These are phyloP conservation scores for Entonaema liquescens DNA, from an alignment of 495 filamentous ascomycete species.

Conservation along the genomic window DNA sequence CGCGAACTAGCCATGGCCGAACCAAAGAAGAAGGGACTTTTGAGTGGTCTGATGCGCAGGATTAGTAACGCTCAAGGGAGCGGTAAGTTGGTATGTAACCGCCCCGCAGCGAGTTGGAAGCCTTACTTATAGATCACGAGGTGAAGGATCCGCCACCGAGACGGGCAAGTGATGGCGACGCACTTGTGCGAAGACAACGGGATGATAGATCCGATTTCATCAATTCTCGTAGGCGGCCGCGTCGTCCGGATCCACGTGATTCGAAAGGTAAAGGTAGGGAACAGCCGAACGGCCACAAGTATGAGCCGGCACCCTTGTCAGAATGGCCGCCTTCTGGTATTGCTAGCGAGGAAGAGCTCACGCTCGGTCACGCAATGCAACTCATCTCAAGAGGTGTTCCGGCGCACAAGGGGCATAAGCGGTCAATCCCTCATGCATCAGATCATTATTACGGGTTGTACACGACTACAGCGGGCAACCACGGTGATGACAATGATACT, in stretches of 20 bases:
- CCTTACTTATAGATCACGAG: slow-evolving; percentile 26
- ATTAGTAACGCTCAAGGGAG: slow-evolving; percentile 46
- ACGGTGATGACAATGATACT: slow-evolving; percentile 54
- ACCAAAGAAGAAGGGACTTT: slow-evolving; percentile 51
- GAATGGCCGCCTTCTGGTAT: slow-evolving; percentile 59
- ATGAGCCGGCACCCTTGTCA: slow-evolving; percentile 52
- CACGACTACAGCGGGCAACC: slow-evolving; percentile 57
- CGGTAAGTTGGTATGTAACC: slow-evolving; percentile 45
- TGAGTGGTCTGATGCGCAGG: slow-evolving; percentile 50
- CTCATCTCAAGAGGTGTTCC: slow-evolving; percentile 58
- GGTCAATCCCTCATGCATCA: slow-evolving; percentile 55
- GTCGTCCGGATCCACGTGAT: slow-evolving; percentile 49
- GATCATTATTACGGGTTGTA: slow-evolving; percentile 61
- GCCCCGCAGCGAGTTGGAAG: not conserved
- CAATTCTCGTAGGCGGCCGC: slow-evolving; percentile 50
- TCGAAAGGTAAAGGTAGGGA: slow-evolving; percentile 57
- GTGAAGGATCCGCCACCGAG: slow-evolving; percentile 43
- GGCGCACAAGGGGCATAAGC: slow-evolving; percentile 56
- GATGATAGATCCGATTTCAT: slow-evolving; percentile 12
- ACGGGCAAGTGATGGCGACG: slow-evolving; percentile 47
- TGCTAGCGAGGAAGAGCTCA: slow-evolving; percentile 53
- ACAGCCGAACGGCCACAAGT: slow-evolving; percentile 41
- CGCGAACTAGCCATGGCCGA: slow-evolving; percentile 41
- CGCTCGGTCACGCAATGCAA: slow-evolving; percentile 56
- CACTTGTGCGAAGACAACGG: slow-evolving; percentile 33